These are phyloP conservation scores for Ophiostoma sp. DNA, from an alignment of 2,329 filamentous ascomycete species.

Conservation along the genomic window DNA sequence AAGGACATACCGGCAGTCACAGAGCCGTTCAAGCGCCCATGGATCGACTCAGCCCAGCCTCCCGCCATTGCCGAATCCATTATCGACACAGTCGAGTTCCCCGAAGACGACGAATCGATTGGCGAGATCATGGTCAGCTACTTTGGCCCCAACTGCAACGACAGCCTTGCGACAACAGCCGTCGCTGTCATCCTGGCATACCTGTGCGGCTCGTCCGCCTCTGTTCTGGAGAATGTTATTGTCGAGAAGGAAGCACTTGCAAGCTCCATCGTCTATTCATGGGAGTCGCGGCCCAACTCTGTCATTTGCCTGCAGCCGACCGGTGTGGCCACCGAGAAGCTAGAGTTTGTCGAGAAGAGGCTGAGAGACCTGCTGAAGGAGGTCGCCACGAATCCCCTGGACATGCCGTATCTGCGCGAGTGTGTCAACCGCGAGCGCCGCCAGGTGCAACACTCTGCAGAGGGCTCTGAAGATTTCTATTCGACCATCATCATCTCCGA, in stretches of 20 bases:
- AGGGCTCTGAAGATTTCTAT: constrained; percentile 75
- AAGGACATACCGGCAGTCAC: constrained; percentile 72
- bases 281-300: constrained; percentile 72
- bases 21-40: constrained; percentile 76
- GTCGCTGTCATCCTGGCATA: constrained; percentile 78
- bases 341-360: constrained; percentile 76
- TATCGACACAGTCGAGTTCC: constrained; percentile 79
- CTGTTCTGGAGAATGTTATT: constrained; percentile 82
- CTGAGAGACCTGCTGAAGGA: constrained; percentile 80
- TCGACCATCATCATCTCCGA: constrained; percentile 83
- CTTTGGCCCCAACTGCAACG: constrained; percentile 76
- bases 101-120: constrained; percentile 90
- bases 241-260: constrained; percentile 91
- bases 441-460: constrained; percentile 76
- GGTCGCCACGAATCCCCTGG: constrained; percentile 71
- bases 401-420: constrained; percentile 85
- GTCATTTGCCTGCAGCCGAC: constrained; percentile 82
- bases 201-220: constrained; percentile 87
- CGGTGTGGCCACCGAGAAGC: constrained; percentile 79
- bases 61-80: constrained; percentile 66
- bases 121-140: constrained; percentile 84
- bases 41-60: constrained; percentile 81
- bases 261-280: constrained; percentile 75
- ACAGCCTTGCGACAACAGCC: constrained; percentile 63
- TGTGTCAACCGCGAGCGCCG: constrained; percentile 77